phyloP scores from a whole-genome alignment of 2,329 filamentous ascomycete species.

The Tolypocladium ophioglossoides region DNA sequence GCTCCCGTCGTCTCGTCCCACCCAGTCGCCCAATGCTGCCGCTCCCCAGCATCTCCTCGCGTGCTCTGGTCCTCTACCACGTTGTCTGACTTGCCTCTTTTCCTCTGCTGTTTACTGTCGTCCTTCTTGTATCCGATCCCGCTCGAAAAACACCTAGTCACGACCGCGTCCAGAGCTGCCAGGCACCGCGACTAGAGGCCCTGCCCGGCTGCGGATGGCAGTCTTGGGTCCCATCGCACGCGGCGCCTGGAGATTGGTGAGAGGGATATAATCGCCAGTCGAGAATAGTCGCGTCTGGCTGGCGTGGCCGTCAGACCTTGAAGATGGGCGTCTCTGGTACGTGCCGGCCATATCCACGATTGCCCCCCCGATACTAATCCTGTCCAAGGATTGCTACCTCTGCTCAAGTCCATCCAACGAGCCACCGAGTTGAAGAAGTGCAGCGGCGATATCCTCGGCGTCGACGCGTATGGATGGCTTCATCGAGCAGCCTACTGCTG shows the following conservation, averaged over 20 bases:
- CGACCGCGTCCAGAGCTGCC: background rate
- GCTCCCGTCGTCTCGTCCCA: background rate
- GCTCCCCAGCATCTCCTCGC: background rate
- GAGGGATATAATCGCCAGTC: background rate
- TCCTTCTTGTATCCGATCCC: background rate
- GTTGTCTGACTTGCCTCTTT: background rate
- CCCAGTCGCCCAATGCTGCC: background rate
- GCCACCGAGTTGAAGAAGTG: slow-evolving; percentile 80
- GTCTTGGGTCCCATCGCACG: background rate
- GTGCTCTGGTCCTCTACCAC: background rate
- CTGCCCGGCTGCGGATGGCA: background rate
- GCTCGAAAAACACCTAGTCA: background rate
- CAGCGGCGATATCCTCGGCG: slow-evolving; percentile 76
- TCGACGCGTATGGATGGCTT: slow-evolving; percentile 97
- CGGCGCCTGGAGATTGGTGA: background rate
- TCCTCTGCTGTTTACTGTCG: background rate
- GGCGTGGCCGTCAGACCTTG: background rate
- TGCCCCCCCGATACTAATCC: slow-evolving; percentile 9
- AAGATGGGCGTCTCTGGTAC: slow-evolving; percentile 28
- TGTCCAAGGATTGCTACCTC: slow-evolving; percentile 63
- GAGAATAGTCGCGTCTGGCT: background rate
- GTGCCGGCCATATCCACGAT: background rate
- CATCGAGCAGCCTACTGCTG: slow-evolving; percentile 87
- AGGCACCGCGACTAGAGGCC: background rate
- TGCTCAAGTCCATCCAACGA: slow-evolving; percentile 94